A percentile compares a stretch with the other conserved stretches of the same genome.
Conservation (phyloP, 306 rosid species). For the Prinsepia uniflora region DNA sequence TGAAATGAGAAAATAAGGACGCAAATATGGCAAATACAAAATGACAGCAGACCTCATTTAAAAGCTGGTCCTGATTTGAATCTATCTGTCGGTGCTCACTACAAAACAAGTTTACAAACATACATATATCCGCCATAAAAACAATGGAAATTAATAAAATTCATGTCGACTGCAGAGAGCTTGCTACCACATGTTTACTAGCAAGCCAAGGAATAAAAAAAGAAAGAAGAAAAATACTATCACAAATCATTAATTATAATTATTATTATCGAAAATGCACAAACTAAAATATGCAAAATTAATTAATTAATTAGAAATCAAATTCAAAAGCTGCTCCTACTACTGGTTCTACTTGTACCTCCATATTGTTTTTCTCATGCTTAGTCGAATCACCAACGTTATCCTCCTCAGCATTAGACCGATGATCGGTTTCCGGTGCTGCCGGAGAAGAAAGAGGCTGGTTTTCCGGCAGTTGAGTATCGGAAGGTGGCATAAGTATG, state of each 20-base stretch:
- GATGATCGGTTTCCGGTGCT: slow-evolving; percentile 3
- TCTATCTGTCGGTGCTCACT: slow-evolving; percentile 58
- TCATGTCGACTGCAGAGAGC: slow-evolving; percentile 21
- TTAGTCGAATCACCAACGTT: slow-evolving; percentile 17
- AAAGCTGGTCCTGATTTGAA: slow-evolving; percentile 17
- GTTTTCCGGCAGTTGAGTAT: slow-evolving; percentile 34
- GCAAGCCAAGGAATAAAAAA: not conserved
- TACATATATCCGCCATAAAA: slow-evolving; percentile 16
- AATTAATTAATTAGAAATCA: slow-evolving; percentile 50
- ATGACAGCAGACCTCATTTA: slow-evolving; percentile 19
- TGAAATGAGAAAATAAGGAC: not conserved
- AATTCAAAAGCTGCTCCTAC: slow-evolving; percentile 56
- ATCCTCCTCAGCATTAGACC: not conserved
- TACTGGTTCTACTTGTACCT: slow-evolving; percentile 24
- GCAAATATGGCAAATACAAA: slow-evolving; percentile 3
- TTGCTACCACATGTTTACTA: slow-evolving; percentile 18
- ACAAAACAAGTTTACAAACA: slow-evolving; percentile 25
- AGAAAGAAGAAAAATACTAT: not conserved
- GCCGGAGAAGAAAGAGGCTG: not conserved
- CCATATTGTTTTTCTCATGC: slow-evolving; percentile 35
- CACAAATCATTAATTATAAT: slow-evolving; percentile 17
- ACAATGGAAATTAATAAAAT: slow-evolving; percentile 9
- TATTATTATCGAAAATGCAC: slow-evolving; percentile 13
- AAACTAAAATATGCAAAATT: slow-evolving; percentile 31
- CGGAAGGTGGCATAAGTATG: slow-evolving; percentile 26